Percentiles rank a stretch among this genome's conserved stretches.
Evolutionary conservation across 2,329 filamentous ascomycete species (phyloP).

Genomic region (Beauveria scarabaeidicola): DNA sequence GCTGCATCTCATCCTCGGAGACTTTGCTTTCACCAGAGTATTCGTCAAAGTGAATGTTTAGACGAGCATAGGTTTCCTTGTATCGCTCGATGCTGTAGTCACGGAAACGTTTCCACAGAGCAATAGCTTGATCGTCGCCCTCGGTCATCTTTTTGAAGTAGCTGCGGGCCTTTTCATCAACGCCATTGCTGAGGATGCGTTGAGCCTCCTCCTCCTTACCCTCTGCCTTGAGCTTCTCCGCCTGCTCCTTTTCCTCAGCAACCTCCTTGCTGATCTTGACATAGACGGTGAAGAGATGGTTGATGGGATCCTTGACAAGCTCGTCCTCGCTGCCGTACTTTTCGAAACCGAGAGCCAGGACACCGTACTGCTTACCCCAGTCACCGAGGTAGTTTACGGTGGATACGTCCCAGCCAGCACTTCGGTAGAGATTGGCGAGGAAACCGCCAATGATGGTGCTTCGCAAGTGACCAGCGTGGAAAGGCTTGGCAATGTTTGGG

Average conservation of each 20-base stretch:
- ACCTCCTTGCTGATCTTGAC: conserved; percentile 61
- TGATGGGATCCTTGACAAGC: conserved; percentile 64
- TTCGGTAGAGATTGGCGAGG: conserved; percentile 61
- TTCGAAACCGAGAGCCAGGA: conserved; percentile 67
- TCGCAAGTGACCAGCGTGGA: conserved; percentile 69
- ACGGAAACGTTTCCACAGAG: conserved; percentile 57
- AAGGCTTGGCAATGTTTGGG: conserved; percentile 80
- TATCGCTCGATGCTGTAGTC: conserved; percentile 60
- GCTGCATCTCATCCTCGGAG: conserved; percentile 55
- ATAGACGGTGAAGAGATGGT: conserved; percentile 75
- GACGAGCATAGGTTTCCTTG: conserved; percentile 57
- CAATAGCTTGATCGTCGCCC: conserved; percentile 50
- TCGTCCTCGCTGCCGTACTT: conserved; percentile 67
- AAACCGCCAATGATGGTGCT: conserved; percentile 76
- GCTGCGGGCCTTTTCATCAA: conserved; percentile 66
- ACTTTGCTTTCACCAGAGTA: conserved; percentile 72
- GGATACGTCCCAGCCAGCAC: conserved; percentile 63
- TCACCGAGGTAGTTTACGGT: conserved; percentile 70
- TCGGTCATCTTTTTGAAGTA: conserved; percentile 68
- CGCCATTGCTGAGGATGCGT: conserved; percentile 38
- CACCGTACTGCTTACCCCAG: conserved; percentile 71
- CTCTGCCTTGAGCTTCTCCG: conserved; percentile 34
- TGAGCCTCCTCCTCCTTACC: conserved; percentile 58
- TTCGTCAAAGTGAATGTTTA: conserved; percentile 64
- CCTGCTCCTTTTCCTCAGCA: conserved; percentile 18